Evolutionary conservation across 352 stramenopile genomes (phyloP), one percentile per base, ranked within the genome.

Genomic region (Globisporangium orthogonon): DNA sequence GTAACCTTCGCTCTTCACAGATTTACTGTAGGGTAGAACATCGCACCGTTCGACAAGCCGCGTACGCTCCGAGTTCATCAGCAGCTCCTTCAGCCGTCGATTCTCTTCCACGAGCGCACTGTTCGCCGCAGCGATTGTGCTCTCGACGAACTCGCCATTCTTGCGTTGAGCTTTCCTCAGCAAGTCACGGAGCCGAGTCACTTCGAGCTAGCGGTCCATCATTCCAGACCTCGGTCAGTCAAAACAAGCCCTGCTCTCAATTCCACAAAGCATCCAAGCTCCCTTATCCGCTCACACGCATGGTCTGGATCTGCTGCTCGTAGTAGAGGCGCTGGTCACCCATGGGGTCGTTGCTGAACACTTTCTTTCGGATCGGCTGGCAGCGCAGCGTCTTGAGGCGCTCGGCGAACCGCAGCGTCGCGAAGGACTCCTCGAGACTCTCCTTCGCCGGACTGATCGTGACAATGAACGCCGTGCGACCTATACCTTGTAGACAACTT

Each of bases 331-430:
- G 66, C 60, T 87, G 75, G 17, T 87, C 80, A 1, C 77, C 70
- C 30, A 79, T 37, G 40, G 71, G 53, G 52, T 88, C 76, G 40
- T 62, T 86, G 31, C 70, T 71, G 18, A 86, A 70, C 15, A 83
- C 55, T n/a, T 70, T 71, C 18, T 76, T 65, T 0, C 72, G 69
- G 46, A 86, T 69, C n/a, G 80, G 80, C 0, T 66, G 64, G 54
- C 76, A 87, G 9, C 73, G 71, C 14, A 91, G 62, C 3, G 76
- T 53, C 61, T 83, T 79, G 17, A 91, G 65, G 1, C 78, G 73
- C 54, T 91, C 78, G 14, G 78, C 78, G 52, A 91, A 89, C 9
- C 81, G 66, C 47, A 91, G 60, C 1, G 81, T 91, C 29, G 81
- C 76, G 50, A 83, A 87, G 18, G 74, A 86, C 33, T 88, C 77